Evolutionary conservation across 2,329 filamentous ascomycete species (phyloP).

Genomic region (Penicillium sp.): DNA sequence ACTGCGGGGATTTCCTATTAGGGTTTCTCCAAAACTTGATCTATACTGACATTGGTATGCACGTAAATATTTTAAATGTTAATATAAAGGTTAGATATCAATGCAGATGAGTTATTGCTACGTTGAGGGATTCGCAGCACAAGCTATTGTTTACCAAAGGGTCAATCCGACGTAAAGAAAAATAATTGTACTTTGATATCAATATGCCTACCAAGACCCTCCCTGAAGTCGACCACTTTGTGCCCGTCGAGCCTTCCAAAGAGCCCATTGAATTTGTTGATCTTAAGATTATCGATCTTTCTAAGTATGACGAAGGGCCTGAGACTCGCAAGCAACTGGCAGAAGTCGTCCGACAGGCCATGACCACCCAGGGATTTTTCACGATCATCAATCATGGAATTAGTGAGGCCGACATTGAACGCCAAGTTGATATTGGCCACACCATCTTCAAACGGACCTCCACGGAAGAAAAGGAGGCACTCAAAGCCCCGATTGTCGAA

Average conservation of each 20-base stretch:
- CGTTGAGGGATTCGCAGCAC: too few species aligned
- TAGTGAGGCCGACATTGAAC: not conserved
- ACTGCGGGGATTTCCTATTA: too few species aligned
- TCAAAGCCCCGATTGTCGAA: not conserved
- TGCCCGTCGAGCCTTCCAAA: not conserved
- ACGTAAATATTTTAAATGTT: too few species aligned
- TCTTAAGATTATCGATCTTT: not conserved
- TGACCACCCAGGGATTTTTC: constrained; percentile 1
- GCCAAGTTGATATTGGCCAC: not conserved
- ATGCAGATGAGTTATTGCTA: too few species aligned
- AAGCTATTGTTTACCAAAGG: too few species aligned
- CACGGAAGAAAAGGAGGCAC: not conserved
- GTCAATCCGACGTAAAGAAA: too few species aligned
- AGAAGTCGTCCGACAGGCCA: not conserved
- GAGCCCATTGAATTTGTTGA: not conserved
- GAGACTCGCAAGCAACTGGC: not conserved
- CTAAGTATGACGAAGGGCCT: not conserved
- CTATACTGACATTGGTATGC: too few species aligned
- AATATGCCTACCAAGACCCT: not conserved
- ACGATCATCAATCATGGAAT: constrained; percentile 1
- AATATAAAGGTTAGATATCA: too few species aligned
- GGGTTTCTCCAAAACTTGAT: too few species aligned
- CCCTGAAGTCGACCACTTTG: constrained; percentile 1
- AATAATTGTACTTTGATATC: not conserved
- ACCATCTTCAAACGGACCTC: not conserved